Conservation (phyloP, 345 rosid genomes). For the thale cress (Arabidopsis thaliana) region TAIR10.1 NC_003076.8:7872001-7872500, state of each 20-base stretch:
- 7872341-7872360: constrained; percentile 95
- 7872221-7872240: constrained; percentile 7
- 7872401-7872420: constrained; percentile 83
- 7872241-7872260: constrained; percentile 28
- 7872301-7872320: constrained; percentile 80
- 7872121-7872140: constrained; percentile 93
- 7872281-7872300: constrained; percentile 59
- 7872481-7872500: constrained; percentile 39
- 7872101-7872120: constrained; percentile 80
- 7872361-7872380: constrained; percentile 93
- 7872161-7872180: constrained; percentile 90
- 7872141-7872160: constrained; percentile 90
- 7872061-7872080: constrained; percentile 63
- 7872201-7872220: constrained; percentile 27
- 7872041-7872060: constrained; percentile 75
- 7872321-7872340: constrained; percentile 95
- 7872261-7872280: constrained; percentile 4
- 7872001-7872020: constrained; percentile 73
- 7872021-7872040: constrained; percentile 75
- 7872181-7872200: constrained; percentile 57
- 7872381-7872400: constrained; percentile 73
- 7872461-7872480: constrained; percentile 77
- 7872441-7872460: constrained; percentile 78
- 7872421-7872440: constrained; percentile 92
- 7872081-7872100: constrained; percentile 71